Evolutionary conservation across 2,329 filamentous ascomycete genomes (phyloP).

Genomic region (Monilinia aucupariae): DNA sequence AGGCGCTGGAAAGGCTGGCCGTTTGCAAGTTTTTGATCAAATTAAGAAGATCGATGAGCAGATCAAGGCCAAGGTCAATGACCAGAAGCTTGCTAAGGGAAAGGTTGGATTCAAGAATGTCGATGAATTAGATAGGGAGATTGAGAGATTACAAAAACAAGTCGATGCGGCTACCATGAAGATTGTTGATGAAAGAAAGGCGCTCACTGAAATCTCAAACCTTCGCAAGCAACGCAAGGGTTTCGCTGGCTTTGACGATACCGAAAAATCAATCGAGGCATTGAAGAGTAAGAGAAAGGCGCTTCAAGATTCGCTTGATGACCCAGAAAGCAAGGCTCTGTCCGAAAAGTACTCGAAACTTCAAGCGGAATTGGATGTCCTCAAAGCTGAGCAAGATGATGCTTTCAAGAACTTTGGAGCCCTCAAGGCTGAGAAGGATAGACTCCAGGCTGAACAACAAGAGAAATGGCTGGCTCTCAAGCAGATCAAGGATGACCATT

Average conservation of each 20-base stretch:
- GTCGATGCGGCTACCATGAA: constrained; percentile 90
- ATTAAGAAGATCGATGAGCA: constrained; percentile 89
- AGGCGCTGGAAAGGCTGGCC: constrained; percentile 77
- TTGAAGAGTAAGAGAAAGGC: constrained; percentile 82
- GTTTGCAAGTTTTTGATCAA: constrained; percentile 74
- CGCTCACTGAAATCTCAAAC: constrained; percentile 72
- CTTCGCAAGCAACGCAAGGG: constrained; percentile 87
- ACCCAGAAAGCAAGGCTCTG: constrained; percentile 83
- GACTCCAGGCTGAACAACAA: constrained; percentile 79
- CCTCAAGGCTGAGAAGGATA: constrained; percentile 79
- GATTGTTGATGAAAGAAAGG: constrained; percentile 96
- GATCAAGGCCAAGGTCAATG: constrained; percentile 74
- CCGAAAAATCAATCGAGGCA: constrained; percentile 84
- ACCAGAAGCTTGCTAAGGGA: constrained; percentile 80
- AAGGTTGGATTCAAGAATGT: constrained; percentile 79
- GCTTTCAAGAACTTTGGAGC: constrained; percentile 82
- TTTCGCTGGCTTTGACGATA: constrained; percentile 77
- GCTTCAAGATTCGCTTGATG: constrained; percentile 82
- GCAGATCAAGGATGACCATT: constrained; percentile 87
- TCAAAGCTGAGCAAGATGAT: constrained; percentile 89
- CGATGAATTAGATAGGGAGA: constrained; percentile 82
- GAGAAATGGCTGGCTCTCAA: constrained; percentile 77
- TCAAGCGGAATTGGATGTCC: constrained; percentile 78
- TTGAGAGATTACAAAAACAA: constrained; percentile 72
- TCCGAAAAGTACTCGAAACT: constrained; percentile 81